Conservation (phyloP, 805 yeast species). For the Starmerella vaccinii region DNA sequence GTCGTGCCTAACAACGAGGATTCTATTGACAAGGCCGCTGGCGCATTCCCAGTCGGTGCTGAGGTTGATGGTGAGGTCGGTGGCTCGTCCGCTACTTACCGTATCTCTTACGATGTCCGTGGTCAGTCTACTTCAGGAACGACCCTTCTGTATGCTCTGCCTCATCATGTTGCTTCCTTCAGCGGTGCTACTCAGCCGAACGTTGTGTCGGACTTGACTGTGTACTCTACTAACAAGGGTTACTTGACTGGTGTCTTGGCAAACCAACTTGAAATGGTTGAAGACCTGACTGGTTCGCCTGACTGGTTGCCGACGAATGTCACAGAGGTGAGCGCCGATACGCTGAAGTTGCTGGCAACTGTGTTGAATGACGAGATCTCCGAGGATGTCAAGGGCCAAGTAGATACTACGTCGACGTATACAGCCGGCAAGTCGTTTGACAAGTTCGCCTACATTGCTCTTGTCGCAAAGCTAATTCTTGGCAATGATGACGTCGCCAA, state of each 20-base stretch:
- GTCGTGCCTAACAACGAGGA: slow-evolving; percentile 34
- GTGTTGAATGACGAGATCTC: slow-evolving; percentile 46
- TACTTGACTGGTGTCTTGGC: slow-evolving; percentile 32
- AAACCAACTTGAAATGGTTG: slow-evolving; percentile 30
- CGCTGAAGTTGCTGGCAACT: slow-evolving; percentile 35
- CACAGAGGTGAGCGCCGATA: slow-evolving; percentile 36
- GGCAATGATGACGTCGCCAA: slow-evolving; percentile 44
- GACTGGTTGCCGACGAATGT: slow-evolving; percentile 49
- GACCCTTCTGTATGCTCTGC: slow-evolving; percentile 49
- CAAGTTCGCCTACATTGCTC: slow-evolving; percentile 79
- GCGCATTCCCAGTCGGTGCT: slow-evolving; percentile 49
- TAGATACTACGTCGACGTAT: slow-evolving; percentile 78
- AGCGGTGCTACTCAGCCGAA: slow-evolving; percentile 27
- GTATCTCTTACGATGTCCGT: slow-evolving; percentile 39
- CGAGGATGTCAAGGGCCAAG: slow-evolving; percentile 46
- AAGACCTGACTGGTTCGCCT: slow-evolving; percentile 36
- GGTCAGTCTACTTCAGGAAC: slow-evolving; percentile 41
- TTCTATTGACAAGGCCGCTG: slow-evolving; percentile 55
- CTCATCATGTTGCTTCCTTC: slow-evolving; percentile 51
- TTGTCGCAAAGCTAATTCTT: slow-evolving; percentile 58
- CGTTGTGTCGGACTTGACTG: slow-evolving; percentile 26
- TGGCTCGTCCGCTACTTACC: slow-evolving; percentile 40
- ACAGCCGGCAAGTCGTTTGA: slow-evolving; percentile 80
- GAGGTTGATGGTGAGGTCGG: slow-evolving; percentile 37
- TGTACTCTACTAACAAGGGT: slow-evolving; percentile 44